phyloP scores from a whole-genome alignment of 257 asterid species.

The Solanum stenotomum region DNA sequence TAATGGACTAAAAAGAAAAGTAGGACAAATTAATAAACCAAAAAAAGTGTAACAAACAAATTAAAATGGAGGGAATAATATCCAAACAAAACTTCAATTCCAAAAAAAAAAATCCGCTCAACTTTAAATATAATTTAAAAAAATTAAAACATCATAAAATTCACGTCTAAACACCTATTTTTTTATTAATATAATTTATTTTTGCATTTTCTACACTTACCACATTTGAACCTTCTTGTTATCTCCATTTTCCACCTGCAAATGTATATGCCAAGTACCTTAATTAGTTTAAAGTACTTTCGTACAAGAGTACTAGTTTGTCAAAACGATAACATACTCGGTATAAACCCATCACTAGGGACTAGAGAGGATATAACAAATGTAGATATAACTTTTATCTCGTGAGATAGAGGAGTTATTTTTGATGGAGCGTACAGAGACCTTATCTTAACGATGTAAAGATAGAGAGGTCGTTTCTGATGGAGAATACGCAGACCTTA shows the following conservation, averaged over 20 bases:
- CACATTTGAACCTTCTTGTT: not conserved
- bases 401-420: too few relatives aligned
- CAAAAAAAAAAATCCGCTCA: not conserved
- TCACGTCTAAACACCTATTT: too few relatives aligned
- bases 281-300: not conserved
- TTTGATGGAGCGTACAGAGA: too few relatives aligned
- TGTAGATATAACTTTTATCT: too few relatives aligned
- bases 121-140: not conserved
- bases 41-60: too few relatives aligned
- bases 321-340: not conserved
- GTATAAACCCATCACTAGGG: not conserved
- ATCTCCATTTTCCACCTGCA: constrained; percentile 6
- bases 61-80: too few relatives aligned
- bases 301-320: not conserved
- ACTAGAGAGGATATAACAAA: not conserved
- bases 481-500: too few relatives aligned
- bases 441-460: too few relatives aligned
- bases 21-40: too few relatives aligned
- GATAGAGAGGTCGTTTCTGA: too few relatives aligned
- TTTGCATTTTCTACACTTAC: constrained; percentile 8
- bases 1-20: too few relatives aligned
- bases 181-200: not conserved
- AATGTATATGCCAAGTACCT: not conserved
- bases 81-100: not conserved
- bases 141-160: not conserved